A percentile compares a stretch with the other conserved stretches of the same genome.
These are phyloP conservation scores for Zelonia costaricensis DNA, from an alignment of 208 protist species.

Conservation along the genomic window DNA sequence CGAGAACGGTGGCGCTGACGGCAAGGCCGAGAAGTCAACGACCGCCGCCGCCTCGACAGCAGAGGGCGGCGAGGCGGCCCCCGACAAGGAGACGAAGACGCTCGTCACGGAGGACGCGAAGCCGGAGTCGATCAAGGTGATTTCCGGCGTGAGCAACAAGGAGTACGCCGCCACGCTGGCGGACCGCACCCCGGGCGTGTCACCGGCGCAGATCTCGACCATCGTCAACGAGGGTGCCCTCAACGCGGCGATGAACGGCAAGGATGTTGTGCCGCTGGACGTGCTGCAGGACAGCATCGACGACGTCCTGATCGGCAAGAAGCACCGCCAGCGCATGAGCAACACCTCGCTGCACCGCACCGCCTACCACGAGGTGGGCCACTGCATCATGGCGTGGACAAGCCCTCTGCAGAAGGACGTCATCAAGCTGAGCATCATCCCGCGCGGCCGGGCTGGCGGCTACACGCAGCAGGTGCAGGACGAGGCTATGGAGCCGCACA, in stretches of 20 bases:
- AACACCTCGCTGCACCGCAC: conserved; percentile 79
- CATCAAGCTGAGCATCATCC: conserved; percentile 93
- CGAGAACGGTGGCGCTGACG: conserved; percentile 2
- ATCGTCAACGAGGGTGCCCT: conserved; percentile 98
- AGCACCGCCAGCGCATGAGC: conserved; percentile 92
- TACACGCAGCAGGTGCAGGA: conserved; percentile 94
- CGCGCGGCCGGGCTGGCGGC: conserved; percentile 84
- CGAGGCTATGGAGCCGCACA: conserved; percentile 89
- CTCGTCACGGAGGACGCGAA: conserved; percentile 37
- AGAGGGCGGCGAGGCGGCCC: not conserved
- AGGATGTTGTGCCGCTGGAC: conserved; percentile 74
- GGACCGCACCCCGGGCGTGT: conserved; percentile 91
- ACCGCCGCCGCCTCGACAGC: not conserved
- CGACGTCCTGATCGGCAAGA: conserved; percentile 94
- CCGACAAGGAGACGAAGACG: conserved; percentile 3
- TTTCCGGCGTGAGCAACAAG: conserved; percentile 83
- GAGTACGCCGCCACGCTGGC: conserved; percentile 74
- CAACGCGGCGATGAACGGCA: conserved; percentile 77
- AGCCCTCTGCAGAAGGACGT: conserved; percentile 90
- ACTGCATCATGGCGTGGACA: conserved; percentile 95
- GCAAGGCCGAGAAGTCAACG: not conserved
- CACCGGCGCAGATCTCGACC: conserved; percentile 96
- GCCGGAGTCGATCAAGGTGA: conserved; percentile 53
- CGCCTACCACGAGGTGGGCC: conserved; percentile 98
- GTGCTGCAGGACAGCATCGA: conserved; percentile 89